Conservation (phyloP, 2,329 filamentous ascomycete species). For the Monosporascus sp. region DNA sequence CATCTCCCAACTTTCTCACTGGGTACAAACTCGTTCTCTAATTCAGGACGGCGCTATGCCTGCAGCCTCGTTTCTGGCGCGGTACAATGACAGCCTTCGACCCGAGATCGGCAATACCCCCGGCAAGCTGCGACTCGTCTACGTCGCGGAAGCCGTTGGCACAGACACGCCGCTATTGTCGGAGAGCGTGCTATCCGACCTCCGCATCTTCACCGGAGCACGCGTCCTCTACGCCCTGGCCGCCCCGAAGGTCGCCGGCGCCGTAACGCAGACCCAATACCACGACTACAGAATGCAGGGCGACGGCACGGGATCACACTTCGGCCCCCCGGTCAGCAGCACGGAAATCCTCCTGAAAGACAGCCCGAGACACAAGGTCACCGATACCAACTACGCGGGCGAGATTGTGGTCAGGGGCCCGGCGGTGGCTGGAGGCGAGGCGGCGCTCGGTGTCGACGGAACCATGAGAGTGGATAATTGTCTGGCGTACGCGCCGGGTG, state of each 20-base stretch:
- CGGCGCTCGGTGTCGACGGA: conserved; percentile 57
- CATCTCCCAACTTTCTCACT: conserved; percentile 64
- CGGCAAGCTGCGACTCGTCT: conserved; percentile 75
- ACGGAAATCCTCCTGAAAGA: conserved; percentile 74
- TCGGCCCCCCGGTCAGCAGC: conserved; percentile 75
- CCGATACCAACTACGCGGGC: conserved; percentile 56
- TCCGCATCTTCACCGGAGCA: conserved; percentile 75
- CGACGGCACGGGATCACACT: conserved; percentile 52
- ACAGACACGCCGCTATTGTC: conserved; percentile 59
- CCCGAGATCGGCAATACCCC: conserved; percentile 56
- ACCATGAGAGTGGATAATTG: conserved; percentile 69
- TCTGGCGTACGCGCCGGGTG: conserved; percentile 45
- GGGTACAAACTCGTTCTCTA: conserved; percentile 64
- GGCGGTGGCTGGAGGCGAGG: conserved; percentile 62
- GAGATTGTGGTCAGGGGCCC: conserved; percentile 70
- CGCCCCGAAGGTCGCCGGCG: conserved; percentile 76
- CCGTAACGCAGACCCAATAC: conserved; percentile 78
- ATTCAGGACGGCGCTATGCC: conserved; percentile 70
- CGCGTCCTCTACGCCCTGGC: conserved; percentile 82
- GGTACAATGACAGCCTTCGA: conserved; percentile 54
- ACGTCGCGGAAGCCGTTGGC: conserved; percentile 69
- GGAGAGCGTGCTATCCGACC: conserved; percentile 66
- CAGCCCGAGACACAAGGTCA: conserved; percentile 53
- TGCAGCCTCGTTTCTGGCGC: conserved; percentile 55
- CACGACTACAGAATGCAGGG: conserved; percentile 72